Percentiles rank a stretch among this genome's conserved stretches.
These are phyloP conservation scores for Pisolithus marmoratus DNA, from an alignment of 768 basidiomycete species.

Conservation along the genomic window DNA sequence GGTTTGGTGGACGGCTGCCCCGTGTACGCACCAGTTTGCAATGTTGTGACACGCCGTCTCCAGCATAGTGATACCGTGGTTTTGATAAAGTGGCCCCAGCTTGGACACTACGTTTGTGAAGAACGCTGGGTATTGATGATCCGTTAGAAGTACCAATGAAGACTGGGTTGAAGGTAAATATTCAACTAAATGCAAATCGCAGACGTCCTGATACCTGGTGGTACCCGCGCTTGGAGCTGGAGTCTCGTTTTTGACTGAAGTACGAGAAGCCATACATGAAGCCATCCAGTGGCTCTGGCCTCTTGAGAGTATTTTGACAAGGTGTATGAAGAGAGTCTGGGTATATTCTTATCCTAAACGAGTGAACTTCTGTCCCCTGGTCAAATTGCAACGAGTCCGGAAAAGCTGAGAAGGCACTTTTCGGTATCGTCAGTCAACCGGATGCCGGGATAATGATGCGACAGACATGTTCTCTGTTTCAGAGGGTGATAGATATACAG, in stretches of 20 bases:
- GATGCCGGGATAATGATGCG: background rate
- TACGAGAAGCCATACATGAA: conserved; percentile 75
- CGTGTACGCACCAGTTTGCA: conserved; percentile 63
- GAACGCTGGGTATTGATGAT: conserved; percentile 75
- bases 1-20: background rate
- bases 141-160: conserved; percentile 72
- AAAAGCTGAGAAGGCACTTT: conserved; percentile 86
- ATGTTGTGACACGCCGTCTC: conserved; percentile 86
- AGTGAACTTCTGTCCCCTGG: conserved; percentile 78
- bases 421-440: conserved; percentile 4
- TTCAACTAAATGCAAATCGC: background rate
- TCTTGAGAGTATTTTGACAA: conserved; percentile 14
- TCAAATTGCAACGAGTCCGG: conserved; percentile 85
- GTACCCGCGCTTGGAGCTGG: conserved; percentile 69
- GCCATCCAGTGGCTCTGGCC: conserved; percentile 47
- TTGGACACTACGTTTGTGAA: conserved; percentile 63
- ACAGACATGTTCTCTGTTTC: conserved; percentile 79
- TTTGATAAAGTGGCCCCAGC: conserved; percentile 70
- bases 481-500: conserved; percentile 52
- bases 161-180: conserved; percentile 9
- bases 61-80: conserved; percentile 73
- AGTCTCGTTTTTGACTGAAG: conserved; percentile 67
- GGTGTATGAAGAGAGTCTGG: conserved; percentile 16
- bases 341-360: conserved; percentile 74
- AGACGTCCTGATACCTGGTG: conserved; percentile 50